phyloP scores from a whole-genome alignment of 163 green algal species.

The Trebouxiophyceae sp. region DNA sequence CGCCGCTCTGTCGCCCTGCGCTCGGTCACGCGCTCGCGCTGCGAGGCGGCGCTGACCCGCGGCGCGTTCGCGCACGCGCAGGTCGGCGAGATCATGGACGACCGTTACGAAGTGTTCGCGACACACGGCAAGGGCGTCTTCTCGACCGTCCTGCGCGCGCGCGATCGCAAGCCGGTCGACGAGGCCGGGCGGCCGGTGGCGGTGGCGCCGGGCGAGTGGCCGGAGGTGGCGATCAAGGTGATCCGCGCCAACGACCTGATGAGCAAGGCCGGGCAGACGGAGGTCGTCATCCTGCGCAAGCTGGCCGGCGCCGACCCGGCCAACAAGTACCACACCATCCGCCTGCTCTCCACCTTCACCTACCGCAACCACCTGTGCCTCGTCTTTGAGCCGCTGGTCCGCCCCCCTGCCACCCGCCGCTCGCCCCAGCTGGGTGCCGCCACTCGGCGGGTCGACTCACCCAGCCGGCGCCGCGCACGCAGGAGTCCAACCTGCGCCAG shows the following conservation, averaged over 20 bases:
- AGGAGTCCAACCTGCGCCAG: conserved; percentile 94
- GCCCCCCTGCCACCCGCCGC: conserved; percentile 4
- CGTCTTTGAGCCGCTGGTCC: conserved; percentile 92
- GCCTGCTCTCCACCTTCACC: conserved; percentile 82
- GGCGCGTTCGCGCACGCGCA: too few relatives aligned
- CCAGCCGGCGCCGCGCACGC: too few relatives aligned
- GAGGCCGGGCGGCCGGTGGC: neutral
- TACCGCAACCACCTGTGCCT: conserved; percentile 94
- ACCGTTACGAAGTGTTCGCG: conserved; percentile 83
- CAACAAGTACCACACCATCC: conserved; percentile 81
- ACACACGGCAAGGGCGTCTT: conserved; percentile 93
- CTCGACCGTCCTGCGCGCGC: conserved; percentile 81
- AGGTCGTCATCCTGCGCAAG: conserved; percentile 80
- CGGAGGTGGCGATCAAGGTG: conserved; percentile 38
- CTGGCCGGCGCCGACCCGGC: conserved; percentile 77
- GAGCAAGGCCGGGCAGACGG: conserved; percentile 76
- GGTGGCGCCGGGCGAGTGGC: neutral
- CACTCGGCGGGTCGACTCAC: too few relatives aligned
- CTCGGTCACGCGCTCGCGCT: too few relatives aligned
- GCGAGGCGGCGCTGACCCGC: too few relatives aligned
- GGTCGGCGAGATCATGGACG: conserved; percentile 78
- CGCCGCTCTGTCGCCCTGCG: too few relatives aligned
- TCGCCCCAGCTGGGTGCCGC: too few relatives aligned
- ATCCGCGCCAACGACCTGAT: conserved; percentile 97
- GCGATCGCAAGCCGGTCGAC: conserved; percentile 35